Percentiles rank a stretch among this genome's conserved stretches.
phyloP scores from a whole-genome alignment of 2,329 filamentous ascomycete species.

The Tolypocladium endophyticum region DNA sequence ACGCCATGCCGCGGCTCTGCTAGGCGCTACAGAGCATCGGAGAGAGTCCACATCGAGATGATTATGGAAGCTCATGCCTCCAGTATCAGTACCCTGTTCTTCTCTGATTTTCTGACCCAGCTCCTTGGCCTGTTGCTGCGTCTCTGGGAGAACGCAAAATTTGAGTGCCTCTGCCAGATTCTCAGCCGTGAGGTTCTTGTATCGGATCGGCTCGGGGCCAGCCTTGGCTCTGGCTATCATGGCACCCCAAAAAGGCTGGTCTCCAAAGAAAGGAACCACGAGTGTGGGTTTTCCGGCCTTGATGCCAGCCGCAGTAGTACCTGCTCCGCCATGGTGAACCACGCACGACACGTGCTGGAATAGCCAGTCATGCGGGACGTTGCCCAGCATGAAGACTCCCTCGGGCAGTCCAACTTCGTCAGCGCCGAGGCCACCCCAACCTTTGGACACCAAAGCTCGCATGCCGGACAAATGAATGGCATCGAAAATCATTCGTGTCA shows the following conservation, averaged over 20 bases:
- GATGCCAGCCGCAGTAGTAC: slow-evolving; percentile 82
- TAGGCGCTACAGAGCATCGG: slow-evolving; percentile 59
- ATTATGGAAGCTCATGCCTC: slow-evolving; percentile 60
- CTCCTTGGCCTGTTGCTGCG: slow-evolving; percentile 41
- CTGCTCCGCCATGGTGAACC: slow-evolving; percentile 80
- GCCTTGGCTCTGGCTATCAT: slow-evolving; percentile 66
- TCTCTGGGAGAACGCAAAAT: slow-evolving; percentile 49
- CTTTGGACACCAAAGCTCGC: slow-evolving; percentile 75
- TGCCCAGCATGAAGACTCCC: slow-evolving; percentile 73
- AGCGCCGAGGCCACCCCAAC: slow-evolving; percentile 76
- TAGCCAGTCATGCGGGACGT: slow-evolving; percentile 81
- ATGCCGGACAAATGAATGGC: slow-evolving; percentile 56
- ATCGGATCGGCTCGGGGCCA: slow-evolving; percentile 59
- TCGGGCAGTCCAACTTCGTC: slow-evolving; percentile 61
- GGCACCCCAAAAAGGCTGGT: slow-evolving; percentile 74
- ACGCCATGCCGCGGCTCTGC: slow-evolving; percentile 63
- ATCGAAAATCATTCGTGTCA: slow-evolving; percentile 64
- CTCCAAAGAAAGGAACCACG: slow-evolving; percentile 78
- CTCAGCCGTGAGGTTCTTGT: slow-evolving; percentile 55
- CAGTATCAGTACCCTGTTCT: slow-evolving; percentile 54
- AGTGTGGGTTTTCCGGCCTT: slow-evolving; percentile 70
- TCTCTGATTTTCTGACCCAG: slow-evolving; percentile 55
- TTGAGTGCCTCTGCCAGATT: slow-evolving; percentile 55
- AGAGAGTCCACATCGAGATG: slow-evolving; percentile 56
- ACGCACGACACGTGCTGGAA: slow-evolving; percentile 74